Base-by-base conservation (phyloP, 371 early-diverging fungal species). In the Smittium culicis region DNA sequence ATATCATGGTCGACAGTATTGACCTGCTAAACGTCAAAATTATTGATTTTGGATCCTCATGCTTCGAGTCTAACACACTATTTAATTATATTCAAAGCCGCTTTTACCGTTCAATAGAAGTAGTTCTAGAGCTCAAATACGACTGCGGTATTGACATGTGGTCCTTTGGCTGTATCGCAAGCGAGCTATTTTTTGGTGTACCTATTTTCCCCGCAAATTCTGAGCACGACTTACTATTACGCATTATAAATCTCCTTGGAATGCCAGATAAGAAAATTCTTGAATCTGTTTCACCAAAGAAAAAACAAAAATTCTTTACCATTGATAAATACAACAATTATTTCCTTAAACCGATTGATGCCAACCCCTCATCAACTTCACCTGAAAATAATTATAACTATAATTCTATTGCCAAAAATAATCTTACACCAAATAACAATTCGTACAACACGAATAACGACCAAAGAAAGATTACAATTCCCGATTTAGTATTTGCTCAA, bases 111-210 rank as follows among this genome's bases (percentile, higher is more conserved):
- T 90, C 93, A 16, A 98, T 98, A 14, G 98, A 98, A 74, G 95
- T 99, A 32, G 86, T 99, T 27, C 74, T 98, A 61, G 96, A 94
- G 66, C 68, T 88, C 73, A 79, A 83, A 2, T 99, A 99, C 74
- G 86, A 83, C 67, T 90, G 83, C 72, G 85, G 92, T 2, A 94
- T 99, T 69, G 99, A 99, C 79, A 94, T 99, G 86, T 99, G 99
- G 99, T 89, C 90, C 67, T 78, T 99, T 45, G 99, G 99, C 1
- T 99, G 99, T 75, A 98, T 99, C 57, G 82, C 98, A 8, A 94
- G 89, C 11, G 99, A 99, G 74, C 82, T 99, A 31, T 84, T 88
- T 65, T 88, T 90, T 11, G 93, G 92, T 0, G 85, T 90, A 66
- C 98, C 97, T 32, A 73, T 98, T 34, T 96, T 99, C 73, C 96